These are phyloP conservation scores for Orbilia quercus DNA, from an alignment of 2,329 filamentous ascomycete species.

Conservation along the genomic window DNA sequence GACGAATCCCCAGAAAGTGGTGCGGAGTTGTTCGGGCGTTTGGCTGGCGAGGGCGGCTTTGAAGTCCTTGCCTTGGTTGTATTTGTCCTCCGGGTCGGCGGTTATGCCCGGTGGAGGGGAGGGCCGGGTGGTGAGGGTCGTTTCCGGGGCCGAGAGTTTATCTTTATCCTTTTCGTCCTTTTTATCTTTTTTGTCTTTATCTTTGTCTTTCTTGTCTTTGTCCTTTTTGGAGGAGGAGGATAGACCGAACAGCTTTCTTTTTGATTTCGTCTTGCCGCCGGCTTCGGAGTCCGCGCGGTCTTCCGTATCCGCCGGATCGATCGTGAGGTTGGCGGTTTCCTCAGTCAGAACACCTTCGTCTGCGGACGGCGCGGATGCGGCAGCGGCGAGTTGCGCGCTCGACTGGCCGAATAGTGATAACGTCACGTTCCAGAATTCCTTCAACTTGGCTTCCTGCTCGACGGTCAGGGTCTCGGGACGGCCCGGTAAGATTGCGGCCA, in stretches of 20 bases:
- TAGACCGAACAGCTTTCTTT: constrained; percentile 81
- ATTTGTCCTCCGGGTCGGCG: constrained; percentile 82
- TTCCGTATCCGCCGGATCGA: constrained; percentile 4
- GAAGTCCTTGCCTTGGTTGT: constrained; percentile 88
- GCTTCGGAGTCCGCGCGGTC: constrained; percentile 62
- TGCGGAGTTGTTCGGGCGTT: constrained; percentile 80
- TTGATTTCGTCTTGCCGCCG: constrained; percentile 73
- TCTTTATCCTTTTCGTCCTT: constrained; percentile 29
- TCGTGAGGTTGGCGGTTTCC: constrained; percentile 5
- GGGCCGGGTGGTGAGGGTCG: constrained; percentile 47
- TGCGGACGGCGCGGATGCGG: constrained; percentile 57
- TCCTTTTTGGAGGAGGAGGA: constrained; percentile 64
- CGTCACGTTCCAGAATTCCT: constrained; percentile 82
- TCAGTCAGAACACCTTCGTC: constrained; percentile 52
- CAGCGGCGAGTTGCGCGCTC: constrained; percentile 50
- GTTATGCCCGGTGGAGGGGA: constrained; percentile 61
- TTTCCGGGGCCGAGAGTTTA: constrained; percentile 22
- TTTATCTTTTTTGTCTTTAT: constrained; percentile 68
- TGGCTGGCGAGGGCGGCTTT: constrained; percentile 81
- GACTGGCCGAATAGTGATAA: constrained; percentile 79
- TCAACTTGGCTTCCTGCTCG: constrained; percentile 88
- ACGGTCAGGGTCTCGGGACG: constrained; percentile 86
- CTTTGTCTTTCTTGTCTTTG: constrained; percentile 69
- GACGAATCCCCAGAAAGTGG: constrained; percentile 77
- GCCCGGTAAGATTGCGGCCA: constrained; percentile 71